Percentiles rank a stretch among this genome's conserved stretches.
Conservation (phyloP, 2,329 filamentous ascomycete genomes). For the Aaosphaeria pasadenensis region DNA sequence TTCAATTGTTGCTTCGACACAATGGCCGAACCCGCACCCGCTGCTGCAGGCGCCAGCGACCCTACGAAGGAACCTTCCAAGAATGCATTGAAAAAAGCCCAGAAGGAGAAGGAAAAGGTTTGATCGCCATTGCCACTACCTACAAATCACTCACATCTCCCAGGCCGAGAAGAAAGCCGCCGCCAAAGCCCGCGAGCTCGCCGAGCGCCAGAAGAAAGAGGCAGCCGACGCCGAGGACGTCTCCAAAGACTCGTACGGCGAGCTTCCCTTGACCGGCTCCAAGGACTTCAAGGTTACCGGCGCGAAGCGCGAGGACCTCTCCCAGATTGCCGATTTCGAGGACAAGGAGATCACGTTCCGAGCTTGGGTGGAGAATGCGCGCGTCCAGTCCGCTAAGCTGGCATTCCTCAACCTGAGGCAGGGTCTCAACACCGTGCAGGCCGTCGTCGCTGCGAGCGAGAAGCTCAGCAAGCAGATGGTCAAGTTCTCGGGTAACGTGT, state of each 20-base stretch:
- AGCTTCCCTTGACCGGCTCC: conserved; percentile 58
- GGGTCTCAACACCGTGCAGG: conserved; percentile 75
- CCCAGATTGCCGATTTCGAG: conserved; percentile 31
- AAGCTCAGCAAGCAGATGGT: conserved; percentile 83
- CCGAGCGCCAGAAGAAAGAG: conserved; percentile 51
- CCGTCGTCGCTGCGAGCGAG: conserved; percentile 64
- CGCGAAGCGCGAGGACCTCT: conserved; percentile 58
- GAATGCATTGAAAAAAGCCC: conserved; percentile 42
- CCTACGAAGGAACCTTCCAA: conserved; percentile 32
- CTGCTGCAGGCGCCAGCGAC: conserved; percentile 17
- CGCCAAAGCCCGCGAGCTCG: conserved; percentile 50
- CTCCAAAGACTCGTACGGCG: conserved; percentile 77
- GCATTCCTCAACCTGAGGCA: conserved; percentile 84
- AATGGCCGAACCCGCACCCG: conserved; percentile 32
- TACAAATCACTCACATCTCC: too few relatives aligned
- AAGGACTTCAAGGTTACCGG: conserved; percentile 50
- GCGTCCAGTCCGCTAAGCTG: conserved; percentile 87
- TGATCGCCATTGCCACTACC: too few relatives aligned
- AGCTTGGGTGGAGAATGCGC: conserved; percentile 81
- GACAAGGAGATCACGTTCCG: conserved; percentile 64
- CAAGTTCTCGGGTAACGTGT: conserved; percentile 77
- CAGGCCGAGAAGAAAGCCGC: conserved; percentile 42
- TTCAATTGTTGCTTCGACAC: conserved; percentile 1
- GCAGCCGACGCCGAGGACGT: conserved; percentile 64
- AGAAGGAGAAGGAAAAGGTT: conserved; percentile 42